Evolutionary conservation across 352 stramenopile genomes (phyloP).

Genomic region (Phytophthora constricta): DNA sequence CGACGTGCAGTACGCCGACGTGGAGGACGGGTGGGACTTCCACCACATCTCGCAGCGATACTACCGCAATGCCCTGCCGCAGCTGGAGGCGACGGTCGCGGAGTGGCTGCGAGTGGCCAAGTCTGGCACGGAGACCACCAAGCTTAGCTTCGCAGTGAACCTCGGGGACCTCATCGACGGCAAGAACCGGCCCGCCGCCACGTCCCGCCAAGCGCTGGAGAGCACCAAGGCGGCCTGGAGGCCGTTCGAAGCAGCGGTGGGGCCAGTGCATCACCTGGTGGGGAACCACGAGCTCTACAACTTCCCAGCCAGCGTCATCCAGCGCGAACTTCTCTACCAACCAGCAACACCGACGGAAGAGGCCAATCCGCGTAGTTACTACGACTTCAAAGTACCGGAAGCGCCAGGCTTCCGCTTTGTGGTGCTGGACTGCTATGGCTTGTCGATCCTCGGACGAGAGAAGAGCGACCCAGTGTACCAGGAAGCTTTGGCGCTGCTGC

Average conservation of each 20-base stretch:
- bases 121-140: constrained; percentile 16
- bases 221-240: constrained; percentile 44
- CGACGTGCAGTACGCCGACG: constrained; percentile 86
- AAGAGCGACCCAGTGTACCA: constrained; percentile 51
- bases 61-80: constrained; percentile 71
- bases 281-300: constrained; percentile 91
- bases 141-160: constrained; percentile 73
- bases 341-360: constrained; percentile 17
- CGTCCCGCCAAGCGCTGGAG: constrained; percentile 56
- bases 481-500: constrained; percentile 50
- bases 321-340: constrained; percentile 52
- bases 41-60: constrained; percentile 62
- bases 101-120: constrained; percentile 59
- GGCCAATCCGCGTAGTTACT: constrained; percentile 47
- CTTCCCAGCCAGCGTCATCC: constrained; percentile 54
- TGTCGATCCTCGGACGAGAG: constrained; percentile 64
- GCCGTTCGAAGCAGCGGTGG: constrained; percentile 51
- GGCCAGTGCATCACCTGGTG: constrained; percentile 75
- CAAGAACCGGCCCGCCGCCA: constrained; percentile 65
- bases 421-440: constrained; percentile 74
- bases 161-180: constrained; percentile 85
- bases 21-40: constrained; percentile 85
- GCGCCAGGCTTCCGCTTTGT: constrained; percentile 64
- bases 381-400: constrained; percentile 60
- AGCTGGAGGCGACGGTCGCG: constrained; percentile 49